Evolutionary conservation across 352 stramenopile genomes (phyloP).

Genomic region (Globisporangium mamillatum): DNA sequence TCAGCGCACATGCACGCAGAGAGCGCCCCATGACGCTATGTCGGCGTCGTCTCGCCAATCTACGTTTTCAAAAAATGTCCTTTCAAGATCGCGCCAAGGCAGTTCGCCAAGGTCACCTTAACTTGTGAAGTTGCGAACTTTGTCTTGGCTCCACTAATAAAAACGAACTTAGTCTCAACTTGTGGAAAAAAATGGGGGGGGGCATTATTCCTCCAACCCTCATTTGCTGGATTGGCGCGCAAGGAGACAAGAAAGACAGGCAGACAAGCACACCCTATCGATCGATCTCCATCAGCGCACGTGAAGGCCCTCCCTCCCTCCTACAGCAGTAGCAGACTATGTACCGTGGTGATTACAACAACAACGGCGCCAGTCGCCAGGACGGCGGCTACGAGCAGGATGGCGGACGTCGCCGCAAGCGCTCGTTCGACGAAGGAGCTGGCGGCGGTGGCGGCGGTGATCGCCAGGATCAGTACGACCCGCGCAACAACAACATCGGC

Average conservation of each 20-base stretch:
- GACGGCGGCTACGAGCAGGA: conserved; percentile 22
- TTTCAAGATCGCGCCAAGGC: conserved; percentile 1
- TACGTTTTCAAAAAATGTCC: conserved; percentile 2
- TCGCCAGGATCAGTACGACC: conserved; percentile 16
- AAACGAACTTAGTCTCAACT: neutral
- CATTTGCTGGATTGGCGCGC: conserved; percentile 8
- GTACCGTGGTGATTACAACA: conserved; percentile 26
- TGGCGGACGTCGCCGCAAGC: conserved; percentile 43
- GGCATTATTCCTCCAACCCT: neutral
- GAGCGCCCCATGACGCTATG: neutral
- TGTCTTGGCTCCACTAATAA: neutral
- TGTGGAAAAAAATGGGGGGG: neutral
- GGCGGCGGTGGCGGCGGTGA: conserved; percentile 12
- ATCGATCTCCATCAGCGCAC: neutral
- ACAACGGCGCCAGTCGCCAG: conserved; percentile 17
- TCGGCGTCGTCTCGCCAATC: neutral
- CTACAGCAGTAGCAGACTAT: conserved; percentile 10
- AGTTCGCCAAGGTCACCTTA: neutral
- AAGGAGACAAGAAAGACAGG: neutral
- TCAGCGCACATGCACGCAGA: neutral
- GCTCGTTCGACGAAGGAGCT: conserved; percentile 52
- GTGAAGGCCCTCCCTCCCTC: neutral
- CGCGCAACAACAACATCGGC: conserved; percentile 16
- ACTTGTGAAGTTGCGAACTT: too few species aligned
- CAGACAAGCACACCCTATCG: neutral